Evolutionary conservation across 148 eudicot species (phyloP), one percentile per base, ranked within the genome.

Genomic region (Bassia scoparia): DNA sequence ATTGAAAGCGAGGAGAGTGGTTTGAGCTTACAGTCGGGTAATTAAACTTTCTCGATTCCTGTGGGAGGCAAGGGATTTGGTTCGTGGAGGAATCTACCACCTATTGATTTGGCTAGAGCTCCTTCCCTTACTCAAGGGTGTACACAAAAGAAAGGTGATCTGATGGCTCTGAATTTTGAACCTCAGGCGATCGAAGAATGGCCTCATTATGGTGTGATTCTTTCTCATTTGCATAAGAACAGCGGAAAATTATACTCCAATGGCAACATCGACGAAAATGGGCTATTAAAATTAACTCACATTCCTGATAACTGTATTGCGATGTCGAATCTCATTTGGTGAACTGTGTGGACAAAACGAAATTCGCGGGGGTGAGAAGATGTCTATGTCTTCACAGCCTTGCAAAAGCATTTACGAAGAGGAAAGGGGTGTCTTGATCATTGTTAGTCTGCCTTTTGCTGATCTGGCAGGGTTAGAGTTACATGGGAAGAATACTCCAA

Each of bases 341-440:
- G 84, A 84, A 65, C 84, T 78, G 0, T 46, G 53, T 87, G 90
- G 90, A 55, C 75, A n/a, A 37, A 76, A 70, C 35, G 90, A 87
- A 33, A 85, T 87, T 27, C 64, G 78, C 1, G 90, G 90, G 43
- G 88, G 81, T 53, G 85, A 85, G 88, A 87, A 82, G 78, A 79
- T 37, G 83, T 69, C 0, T 78, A 77, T 34, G 90, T 88, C 90
- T 23, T 85, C 1, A 81, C 90, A 0, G 86, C 82, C n/a, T n/a
- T 14, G 86, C 90, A 87, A 87, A 79, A 83, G 77, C 34, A 87
- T 87, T 61, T 87, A 87, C n/a, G 90, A 87, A 67, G 90, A 87
- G 43, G 86, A 87, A 5, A 74, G 83, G 59, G 88, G 88, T 6
- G 85, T 76, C 77, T 65, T 87, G 63, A 83, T 87, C 56, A 74